Base-by-base conservation (phyloP, 2,329 filamentous ascomycete genomes). In the Botrytis fabae region DNA sequence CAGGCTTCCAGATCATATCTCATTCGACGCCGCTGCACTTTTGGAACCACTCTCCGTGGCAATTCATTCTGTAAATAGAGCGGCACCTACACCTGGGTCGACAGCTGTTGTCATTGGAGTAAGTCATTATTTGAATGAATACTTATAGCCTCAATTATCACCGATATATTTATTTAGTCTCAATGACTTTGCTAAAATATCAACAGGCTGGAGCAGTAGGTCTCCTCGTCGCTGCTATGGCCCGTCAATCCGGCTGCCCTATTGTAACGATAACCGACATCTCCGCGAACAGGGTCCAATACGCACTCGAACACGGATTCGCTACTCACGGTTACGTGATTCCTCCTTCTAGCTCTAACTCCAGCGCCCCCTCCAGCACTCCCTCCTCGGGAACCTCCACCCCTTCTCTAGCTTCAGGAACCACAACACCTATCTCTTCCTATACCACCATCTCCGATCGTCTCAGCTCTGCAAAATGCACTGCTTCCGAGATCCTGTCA, bases 21-120 rank as follows among this genome's bases (percentile, higher is more conserved):
- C 87, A 0, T 89, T 88, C 74, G 87, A 89, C 73, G 85, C 86
- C 18, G 89, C 88, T 16, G 88, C 89, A 35, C 84, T 91, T 5
- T 83, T 91, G 2, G 89, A 91, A 78, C 89, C 89, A 1, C 82
- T 91, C 7, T 89, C 87, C 0, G 89, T 91, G 35, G 88, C 87
- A 32, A 87, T 90, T 65, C 89, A 90, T 76, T 87, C 88, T 6
- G 83, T 89, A 72, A 89, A 89, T 78, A 84, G 89, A 48, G 87
- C 88, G 20, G 81, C 79, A 44, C 85, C 85, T 4, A 80, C 83
- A 16, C 84, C 87, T 0, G 87, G 87, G 10, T 87, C 87, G 5
- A 87, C 85, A 2, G 87, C 87, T 6, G 81, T 91, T n/a, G 86
- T 92, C 42, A 85, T 91, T n/a, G 90, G 90, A 25, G 88, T 72